Base-by-base conservation (phyloP, 2,329 filamentous ascomycete genomes). In the Colletotrichum tofieldiae region DNA sequence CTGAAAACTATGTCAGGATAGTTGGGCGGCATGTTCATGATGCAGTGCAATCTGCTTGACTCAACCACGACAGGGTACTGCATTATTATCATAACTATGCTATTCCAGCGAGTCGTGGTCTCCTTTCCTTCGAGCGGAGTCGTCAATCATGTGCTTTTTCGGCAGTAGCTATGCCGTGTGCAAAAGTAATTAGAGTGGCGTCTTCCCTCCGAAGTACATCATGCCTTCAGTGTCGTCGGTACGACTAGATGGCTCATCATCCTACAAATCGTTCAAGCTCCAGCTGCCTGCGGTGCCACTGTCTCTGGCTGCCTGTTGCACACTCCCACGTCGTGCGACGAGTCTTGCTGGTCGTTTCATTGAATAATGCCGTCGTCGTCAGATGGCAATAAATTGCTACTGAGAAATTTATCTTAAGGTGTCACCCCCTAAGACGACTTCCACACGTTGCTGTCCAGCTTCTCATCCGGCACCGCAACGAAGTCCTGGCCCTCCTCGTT, bases 401-500 rank as follows among this genome's bases (percentile, higher is more conserved):
- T 12, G n/a, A 29, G 23, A 14, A 18, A 37, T 16, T 41, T 14
- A n/a, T 6, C 49, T n/a, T 23, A n/a, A 5, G 20, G 45, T 6
- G 37, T 14, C 35, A 9, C 43, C n/a, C 1, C 18, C 54, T 71
- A 74, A 41, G 81, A 76, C 18, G 78, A 75, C 41, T 76, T 82
- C 88, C 87, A 84, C 74, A 89, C 77, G 80, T 87, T 82, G 62
- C 85, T 75, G 71, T 86, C 75, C 51, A 78, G 77, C 14, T 83
- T 76, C 55, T 86, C 78, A 75, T 84, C 77, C 76, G 84, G 82
- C n/a, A 89, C 86, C 72, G 85, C 81, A 20, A 86, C 85, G 63
- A 90, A 92, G 47, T 89, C 86, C 65, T 82, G 81, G 26, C 80
- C 81, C 72, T 84, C 73, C 71, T 79, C 77, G 61, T 79, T 79